Percentiles rank a stretch among this genome's conserved stretches.
Evolutionary conservation across 2,329 filamentous ascomycete genomes (phyloP).

Genomic region (Fonsecaea nubica): DNA sequence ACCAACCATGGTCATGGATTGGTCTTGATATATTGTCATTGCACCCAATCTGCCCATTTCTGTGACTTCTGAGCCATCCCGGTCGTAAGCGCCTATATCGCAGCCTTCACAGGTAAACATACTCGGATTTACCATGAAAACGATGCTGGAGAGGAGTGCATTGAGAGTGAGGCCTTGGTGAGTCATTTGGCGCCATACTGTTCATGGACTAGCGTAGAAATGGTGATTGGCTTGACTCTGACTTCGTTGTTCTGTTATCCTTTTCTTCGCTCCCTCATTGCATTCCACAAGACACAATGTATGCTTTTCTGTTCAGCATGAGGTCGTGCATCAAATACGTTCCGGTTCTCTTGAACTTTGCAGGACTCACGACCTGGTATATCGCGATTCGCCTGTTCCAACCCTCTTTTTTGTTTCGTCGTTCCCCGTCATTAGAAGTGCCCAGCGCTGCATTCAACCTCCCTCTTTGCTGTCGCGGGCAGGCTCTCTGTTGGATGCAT

Average conservation of each 20-base stretch:
- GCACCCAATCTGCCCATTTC: neutral
- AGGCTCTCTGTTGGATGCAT: neutral
- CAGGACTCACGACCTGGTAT: neutral
- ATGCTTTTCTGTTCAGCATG: no score
- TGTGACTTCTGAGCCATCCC: neutral
- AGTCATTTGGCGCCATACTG: slow-evolving; percentile 8
- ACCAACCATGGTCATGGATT: neutral
- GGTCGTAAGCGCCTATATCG: neutral
- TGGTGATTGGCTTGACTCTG: slow-evolving; percentile 22
- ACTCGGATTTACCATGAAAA: neutral
- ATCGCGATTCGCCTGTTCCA: neutral
- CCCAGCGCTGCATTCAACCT: neutral
- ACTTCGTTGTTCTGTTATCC: slow-evolving; percentile 4
- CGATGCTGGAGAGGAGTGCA: neutral
- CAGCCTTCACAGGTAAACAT: neutral
- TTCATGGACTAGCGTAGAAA: slow-evolving; percentile 8
- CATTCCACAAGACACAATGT: neutral
- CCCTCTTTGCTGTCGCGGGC: neutral
- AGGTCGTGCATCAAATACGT: neutral
- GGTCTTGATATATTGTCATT: neutral
- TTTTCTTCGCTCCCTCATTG: neutral
- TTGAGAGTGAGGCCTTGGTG: neutral
- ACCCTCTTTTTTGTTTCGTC: neutral
- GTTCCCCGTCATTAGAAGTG: neutral
- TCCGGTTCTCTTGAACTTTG: neutral